Base-by-base conservation (phyloP, 2,329 filamentous ascomycete genomes). In the Trichoderma arundinaceum region DNA sequence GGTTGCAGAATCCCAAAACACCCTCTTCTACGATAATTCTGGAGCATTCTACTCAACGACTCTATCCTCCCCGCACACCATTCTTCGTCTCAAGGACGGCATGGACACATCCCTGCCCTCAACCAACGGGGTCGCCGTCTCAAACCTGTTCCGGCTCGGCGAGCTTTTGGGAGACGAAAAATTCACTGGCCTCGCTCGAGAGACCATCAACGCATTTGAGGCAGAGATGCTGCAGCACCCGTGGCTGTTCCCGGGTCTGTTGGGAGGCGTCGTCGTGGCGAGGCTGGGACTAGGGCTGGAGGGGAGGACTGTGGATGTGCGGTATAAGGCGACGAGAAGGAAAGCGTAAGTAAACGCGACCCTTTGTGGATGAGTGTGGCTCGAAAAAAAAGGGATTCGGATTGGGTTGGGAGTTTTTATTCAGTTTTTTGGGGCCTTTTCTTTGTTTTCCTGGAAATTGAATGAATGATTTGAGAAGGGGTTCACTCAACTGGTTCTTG, bases 41-140 rank as follows among this genome's bases (percentile, higher is more conserved):
- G 86, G 86, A 48, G 92, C 86, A 38, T 95, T 94, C 82, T 95
- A 91, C 79, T 89, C 88, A 4, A 93, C 90, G 1, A 79, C 84
- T 4, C 79, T 81, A 12, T 78, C 83, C 48, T 87, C 89, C 9
- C 81, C 88, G 0, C 87, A 93, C 72, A 85, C 90, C 33, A 89
- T 97, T 66, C 86, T 98, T 67, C 90, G 94, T 28, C 85, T 97
- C 57, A 99, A 99, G 78, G 92, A 96, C 68, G 95, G 93, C 69
- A 97, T 97, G 85, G 95, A 99, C 77, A 92, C 92, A 5, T 90
- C 92, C 1, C 90, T 95, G 67, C 95, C 95, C 0, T 95, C 92
- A 0, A 90, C 92, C 59, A 99, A 99, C 74, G 92, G 92, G 44
- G 86, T 94, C 6, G 90, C 91, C n/a, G 91, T 92, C 0, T 85